Evolutionary conservation across 1,139 yeast species (phyloP).

Genomic region (Yamadazyma triangularis): DNA sequence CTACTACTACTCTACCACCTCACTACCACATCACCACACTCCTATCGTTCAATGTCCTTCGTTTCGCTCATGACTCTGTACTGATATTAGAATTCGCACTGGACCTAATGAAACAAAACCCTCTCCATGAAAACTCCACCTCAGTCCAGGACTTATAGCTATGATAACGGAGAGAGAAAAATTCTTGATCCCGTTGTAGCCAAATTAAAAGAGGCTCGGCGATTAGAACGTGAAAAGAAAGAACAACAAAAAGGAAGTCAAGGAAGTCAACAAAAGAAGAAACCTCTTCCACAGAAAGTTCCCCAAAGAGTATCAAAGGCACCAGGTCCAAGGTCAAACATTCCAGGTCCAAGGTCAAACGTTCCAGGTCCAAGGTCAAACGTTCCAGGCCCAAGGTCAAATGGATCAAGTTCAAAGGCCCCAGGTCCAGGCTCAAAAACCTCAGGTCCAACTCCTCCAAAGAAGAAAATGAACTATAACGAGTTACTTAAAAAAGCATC

Average conservation of each 20-base stretch:
- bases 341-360: constrained; percentile 4
- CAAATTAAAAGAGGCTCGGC: constrained; percentile 60
- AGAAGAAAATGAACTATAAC: constrained; percentile 55
- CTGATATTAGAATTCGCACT: too few species aligned
- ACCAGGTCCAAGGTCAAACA: constrained; percentile 3
- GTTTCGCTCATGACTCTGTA: too few species aligned
- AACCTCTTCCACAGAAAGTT: constrained; percentile 25
- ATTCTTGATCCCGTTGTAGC: constrained; percentile 52
- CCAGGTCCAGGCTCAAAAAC: too few species aligned
- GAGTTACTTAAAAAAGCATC: constrained; percentile 72
- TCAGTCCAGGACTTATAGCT: constrained; percentile 10
- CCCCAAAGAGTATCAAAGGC: constrained; percentile 8
- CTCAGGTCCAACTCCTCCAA: constrained; percentile 4
- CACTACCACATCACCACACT: too few species aligned
- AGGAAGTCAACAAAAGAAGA: constrained; percentile 26
- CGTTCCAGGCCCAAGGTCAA: constrained; percentile 10
- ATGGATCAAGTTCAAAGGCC: constrained; percentile 3
- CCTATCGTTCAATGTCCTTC: too few species aligned
- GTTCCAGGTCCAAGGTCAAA: too few species aligned
- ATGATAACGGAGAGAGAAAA: constrained; percentile 11
- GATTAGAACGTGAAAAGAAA: constrained; percentile 48
- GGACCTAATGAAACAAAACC: too few species aligned
- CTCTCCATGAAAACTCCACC: too few species aligned
- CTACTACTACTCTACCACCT: too few species aligned
- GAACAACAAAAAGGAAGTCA: too few species aligned